phyloP scores from a whole-genome alignment of 2,329 filamentous ascomycete species.

The Leptographium flavum region DNA sequence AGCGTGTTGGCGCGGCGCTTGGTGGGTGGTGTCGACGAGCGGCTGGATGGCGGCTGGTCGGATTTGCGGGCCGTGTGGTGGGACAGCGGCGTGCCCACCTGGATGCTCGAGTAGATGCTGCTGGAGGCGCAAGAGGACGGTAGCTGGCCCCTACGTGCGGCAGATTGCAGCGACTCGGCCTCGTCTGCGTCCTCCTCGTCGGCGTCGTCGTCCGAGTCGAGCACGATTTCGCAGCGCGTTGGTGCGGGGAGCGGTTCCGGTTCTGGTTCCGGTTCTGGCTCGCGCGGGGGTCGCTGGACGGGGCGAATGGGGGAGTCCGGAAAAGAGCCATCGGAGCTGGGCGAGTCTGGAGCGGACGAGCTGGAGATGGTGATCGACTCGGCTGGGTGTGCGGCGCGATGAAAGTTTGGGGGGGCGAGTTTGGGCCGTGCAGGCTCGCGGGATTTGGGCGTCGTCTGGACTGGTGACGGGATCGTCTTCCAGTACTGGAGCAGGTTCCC shows the following conservation, averaged over 20 bases:
- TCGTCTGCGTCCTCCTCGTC: background rate
- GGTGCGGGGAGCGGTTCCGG: background rate
- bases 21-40: slow-evolving; percentile 3
- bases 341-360: background rate
- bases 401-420: too few relatives aligned
- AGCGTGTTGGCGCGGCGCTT: slow-evolving; percentile 8
- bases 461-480: too few relatives aligned
- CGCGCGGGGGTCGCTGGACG: background rate
- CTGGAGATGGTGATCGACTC: background rate
- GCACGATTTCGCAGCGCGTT: background rate
- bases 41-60: background rate
- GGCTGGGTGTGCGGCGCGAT: too few relatives aligned
- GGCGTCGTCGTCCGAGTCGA: slow-evolving; percentile 4
- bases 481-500: too few relatives aligned
- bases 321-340: slow-evolving; percentile 1
- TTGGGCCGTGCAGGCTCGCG: too few relatives aligned
- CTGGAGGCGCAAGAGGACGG: background rate
- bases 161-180: background rate
- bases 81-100: background rate
- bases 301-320: background rate
- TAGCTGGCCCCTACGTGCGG: background rate
- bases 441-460: too few relatives aligned
- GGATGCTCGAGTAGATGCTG: background rate
- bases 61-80: background rate
- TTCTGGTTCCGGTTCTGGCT: too few relatives aligned